These are phyloP conservation scores for Pittosporum tobira DNA, from an alignment of 129 eudicot species.

Conservation along the genomic window DNA sequence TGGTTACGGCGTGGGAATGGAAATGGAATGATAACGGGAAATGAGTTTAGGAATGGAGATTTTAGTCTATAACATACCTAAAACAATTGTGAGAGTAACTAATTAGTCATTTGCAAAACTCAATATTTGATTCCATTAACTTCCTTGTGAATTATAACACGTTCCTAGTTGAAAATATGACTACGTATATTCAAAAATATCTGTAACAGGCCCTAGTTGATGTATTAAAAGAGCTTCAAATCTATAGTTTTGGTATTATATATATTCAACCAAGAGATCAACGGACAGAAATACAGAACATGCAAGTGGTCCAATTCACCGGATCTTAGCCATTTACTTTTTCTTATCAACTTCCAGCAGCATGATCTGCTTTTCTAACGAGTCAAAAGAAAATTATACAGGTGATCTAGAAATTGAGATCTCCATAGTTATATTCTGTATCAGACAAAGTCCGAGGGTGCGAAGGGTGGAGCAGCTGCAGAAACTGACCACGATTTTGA, in stretches of 20 bases:
- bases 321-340: background rate
- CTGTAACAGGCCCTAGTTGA: no score
- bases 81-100: no score
- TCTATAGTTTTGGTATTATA: background rate
- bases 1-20: no score
- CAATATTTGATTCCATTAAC: no score
- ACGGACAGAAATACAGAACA: background rate
- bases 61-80: no score
- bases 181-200: no score
- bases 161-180: no score
- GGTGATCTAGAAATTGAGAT: background rate
- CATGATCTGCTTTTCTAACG: background rate
- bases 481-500: background rate
- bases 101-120: no score
- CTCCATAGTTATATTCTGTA: background rate
- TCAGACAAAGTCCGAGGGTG: background rate
- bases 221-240: no score
- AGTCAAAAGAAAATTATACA: background rate
- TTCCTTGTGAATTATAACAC: no score
- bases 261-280: background rate
- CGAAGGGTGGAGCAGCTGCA: background rate
- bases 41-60: no score
- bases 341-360: background rate
- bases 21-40: no score
- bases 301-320: background rate